Percentiles rank a stretch among this genome's conserved stretches.
phyloP scores from a whole-genome alignment of 257 asterid genomes.

The Lycium ferocissimum region DNA sequence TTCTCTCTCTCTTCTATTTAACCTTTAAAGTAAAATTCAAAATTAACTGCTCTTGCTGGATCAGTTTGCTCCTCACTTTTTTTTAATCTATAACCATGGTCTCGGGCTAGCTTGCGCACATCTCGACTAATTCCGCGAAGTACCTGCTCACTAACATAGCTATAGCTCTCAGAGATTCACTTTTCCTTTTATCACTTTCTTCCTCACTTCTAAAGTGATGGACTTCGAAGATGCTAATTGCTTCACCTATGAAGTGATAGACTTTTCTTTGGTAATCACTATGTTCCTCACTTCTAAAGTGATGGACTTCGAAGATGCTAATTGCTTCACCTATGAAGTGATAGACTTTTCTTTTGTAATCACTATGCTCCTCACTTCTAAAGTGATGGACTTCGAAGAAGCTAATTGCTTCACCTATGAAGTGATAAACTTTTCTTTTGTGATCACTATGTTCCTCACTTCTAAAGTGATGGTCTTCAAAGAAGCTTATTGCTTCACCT shows the following conservation, averaged over 20 bases:
- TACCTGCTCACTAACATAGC: neutral
- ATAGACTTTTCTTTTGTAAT: too few relatives aligned
- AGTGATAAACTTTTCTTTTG: too few relatives aligned
- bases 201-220: constrained; percentile 5
- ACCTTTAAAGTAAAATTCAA: neutral
- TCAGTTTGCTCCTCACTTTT: neutral
- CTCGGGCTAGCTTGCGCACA: neutral
- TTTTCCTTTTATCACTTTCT: neutral
- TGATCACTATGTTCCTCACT: neutral
- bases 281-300: neutral
- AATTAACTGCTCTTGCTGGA: neutral
- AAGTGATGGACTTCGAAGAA: neutral
- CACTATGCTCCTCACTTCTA: neutral
- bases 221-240: neutral
- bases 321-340: neutral
- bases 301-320: neutral
- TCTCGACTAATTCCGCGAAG: neutral
- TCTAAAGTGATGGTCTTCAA: constrained; percentile 3
- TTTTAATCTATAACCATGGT: neutral
- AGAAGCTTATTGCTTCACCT: neutral
- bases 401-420: neutral
- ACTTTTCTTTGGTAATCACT: too few relatives aligned
- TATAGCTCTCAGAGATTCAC: neutral
- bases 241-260: neutral
- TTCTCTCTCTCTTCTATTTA: neutral